Base-by-base conservation (phyloP, 441 rosid species). In the Eruca vesicaria region DNA sequence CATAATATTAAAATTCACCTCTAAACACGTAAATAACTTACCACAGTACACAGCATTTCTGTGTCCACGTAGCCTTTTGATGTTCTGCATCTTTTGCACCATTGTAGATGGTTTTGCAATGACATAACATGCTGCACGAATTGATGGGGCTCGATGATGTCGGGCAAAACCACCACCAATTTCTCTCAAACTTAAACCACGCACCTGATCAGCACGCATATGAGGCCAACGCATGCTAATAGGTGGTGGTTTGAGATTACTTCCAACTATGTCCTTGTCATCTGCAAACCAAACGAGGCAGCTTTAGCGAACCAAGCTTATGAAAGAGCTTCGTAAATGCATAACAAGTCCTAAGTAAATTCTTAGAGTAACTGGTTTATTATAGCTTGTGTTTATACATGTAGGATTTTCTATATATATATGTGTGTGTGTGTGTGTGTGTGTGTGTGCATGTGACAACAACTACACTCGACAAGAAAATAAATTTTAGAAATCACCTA, bases 21-120 rank as follows among this genome's bases (percentile, higher is more conserved):
- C 63, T 67, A 72, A 68, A 29, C 16, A 60, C 23, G 59, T 77
- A 76, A 41, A 59, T 56, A 56, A 11, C 83, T 79, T 90, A 97
- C 99, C 99, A 82, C 99, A 97, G 83, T 97, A 97, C 76, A 94
- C 99, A 80, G 99, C 97, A 82, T 90, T 92, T 63, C 99, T 86
- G 83, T 92, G 99, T 68, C 99, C 99, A 45, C 98, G 87, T 60
- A 97, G 73, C 83, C 87, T 87, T 89, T 94, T 97, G 69, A 88
- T 81, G 75, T 91, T 97, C 81, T 91, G 95, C 99, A 97, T 94
- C 88, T 87, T 92, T 80, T 90, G 93, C 58, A 94, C 97, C 98
- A 97, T 85, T 60, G 92, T 83, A 61, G 91, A 87, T 77, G 99
- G 99, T 74, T 97, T 94, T 61, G 93, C 98, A 86, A 91, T 90